Evolutionary conservation across 768 basidiomycete species (phyloP).

Genomic region (Tulasnella sp.): DNA sequence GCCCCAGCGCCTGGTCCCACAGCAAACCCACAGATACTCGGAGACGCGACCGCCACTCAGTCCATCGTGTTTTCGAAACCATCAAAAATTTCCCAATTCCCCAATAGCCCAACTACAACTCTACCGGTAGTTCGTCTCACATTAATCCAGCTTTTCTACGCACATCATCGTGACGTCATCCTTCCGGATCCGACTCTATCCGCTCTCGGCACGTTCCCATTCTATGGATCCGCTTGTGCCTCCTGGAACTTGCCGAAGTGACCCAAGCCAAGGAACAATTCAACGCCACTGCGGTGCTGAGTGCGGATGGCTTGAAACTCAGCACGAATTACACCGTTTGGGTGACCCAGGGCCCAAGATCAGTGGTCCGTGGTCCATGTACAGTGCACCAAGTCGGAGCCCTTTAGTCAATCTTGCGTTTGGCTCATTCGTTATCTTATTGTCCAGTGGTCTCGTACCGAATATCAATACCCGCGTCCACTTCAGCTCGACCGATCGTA

Average conservation of each 20-base stretch:
- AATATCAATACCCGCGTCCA: no score
- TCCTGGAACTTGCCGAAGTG: conserved; percentile 37
- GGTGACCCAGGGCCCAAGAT: conserved; percentile 53
- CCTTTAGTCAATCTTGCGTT: conserved; percentile 60
- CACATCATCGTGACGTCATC: conserved; percentile 58
- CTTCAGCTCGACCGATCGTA: conserved; percentile 45
- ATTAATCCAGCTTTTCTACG: conserved; percentile 36
- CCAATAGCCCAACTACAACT: conserved; percentile 71
- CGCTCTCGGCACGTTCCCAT: conserved; percentile 34
- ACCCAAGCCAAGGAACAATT: conserved; percentile 40
- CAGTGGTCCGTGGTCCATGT: conserved; percentile 64
- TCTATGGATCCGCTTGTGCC: conserved; percentile 46
- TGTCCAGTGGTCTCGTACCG: conserved; percentile 70
- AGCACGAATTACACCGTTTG: conserved; percentile 78
- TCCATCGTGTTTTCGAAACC: conserved; percentile 51
- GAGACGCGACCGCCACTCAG: conserved; percentile 71
- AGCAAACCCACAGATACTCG: conserved; percentile 52
- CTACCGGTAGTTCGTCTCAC: conserved; percentile 59
- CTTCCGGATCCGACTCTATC: conserved; percentile 49
- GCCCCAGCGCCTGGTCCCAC: conserved; percentile 52
- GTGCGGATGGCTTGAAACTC: conserved; percentile 54
- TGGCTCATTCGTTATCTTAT: conserved; percentile 67
- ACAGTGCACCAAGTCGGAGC: conserved; percentile 75
- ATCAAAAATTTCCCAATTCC: conserved; percentile 40
- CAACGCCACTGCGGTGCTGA: conserved; percentile 45